Conservation (phyloP, 83 land plant genomes). For the Thuja plicata region DNA sequence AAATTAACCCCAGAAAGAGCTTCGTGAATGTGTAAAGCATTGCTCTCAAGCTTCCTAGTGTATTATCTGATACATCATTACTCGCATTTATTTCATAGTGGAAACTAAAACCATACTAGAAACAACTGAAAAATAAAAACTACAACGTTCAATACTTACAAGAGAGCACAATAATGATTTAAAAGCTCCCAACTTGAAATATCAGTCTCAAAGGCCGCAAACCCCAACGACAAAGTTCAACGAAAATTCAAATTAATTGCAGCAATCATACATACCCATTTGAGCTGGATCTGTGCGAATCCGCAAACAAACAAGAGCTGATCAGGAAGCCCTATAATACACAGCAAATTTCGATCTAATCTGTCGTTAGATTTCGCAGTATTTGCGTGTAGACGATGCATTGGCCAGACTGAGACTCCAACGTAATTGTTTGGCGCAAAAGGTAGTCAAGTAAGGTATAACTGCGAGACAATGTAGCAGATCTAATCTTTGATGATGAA, state of each 20-base stretch:
- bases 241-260: not conserved
- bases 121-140: not conserved
- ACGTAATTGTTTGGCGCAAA: not conserved
- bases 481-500: not conserved
- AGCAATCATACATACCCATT: constrained; percentile 10
- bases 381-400: not conserved
- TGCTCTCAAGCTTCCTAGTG: too few relatives aligned
- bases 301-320: not conserved
- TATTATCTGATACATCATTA: not conserved
- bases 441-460: not conserved
- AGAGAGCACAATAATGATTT: not conserved
- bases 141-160: too few relatives aligned
- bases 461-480: not conserved
- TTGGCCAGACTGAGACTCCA: not conserved
- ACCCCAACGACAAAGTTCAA: not conserved
- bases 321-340: not conserved
- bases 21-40: not conserved
- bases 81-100: not conserved
- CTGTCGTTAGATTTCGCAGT: not conserved
- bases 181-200: not conserved
- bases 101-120: not conserved
- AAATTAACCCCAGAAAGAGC: not conserved
- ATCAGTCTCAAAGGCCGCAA: not conserved
- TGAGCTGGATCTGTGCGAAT: not conserved
- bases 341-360: not conserved